Evolutionary conservation across 352 stramenopile genomes (phyloP).

Genomic region (Phytophthora megakarya): DNA sequence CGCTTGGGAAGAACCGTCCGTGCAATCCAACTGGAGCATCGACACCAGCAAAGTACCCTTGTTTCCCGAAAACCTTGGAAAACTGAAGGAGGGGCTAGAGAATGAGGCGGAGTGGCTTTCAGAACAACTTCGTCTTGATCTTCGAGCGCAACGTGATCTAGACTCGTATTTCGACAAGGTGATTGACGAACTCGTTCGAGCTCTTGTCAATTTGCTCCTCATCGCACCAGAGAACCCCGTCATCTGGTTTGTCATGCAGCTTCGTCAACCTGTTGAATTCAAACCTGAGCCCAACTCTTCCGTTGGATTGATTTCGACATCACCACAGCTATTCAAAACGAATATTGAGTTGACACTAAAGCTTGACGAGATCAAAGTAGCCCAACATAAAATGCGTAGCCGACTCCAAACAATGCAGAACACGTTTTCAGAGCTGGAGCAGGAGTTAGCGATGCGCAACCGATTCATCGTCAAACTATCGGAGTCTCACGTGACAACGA

Average conservation of each 20-base stretch:
- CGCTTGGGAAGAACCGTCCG: conserved; percentile 25
- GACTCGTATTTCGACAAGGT: conserved; percentile 53
- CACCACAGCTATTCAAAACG: conserved; percentile 54
- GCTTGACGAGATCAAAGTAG: conserved; percentile 52
- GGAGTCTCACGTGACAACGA: conserved; percentile 47
- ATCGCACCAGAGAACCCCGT: conserved; percentile 39
- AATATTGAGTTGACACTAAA: conserved; percentile 67
- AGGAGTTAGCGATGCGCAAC: conserved; percentile 51
- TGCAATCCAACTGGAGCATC: conserved; percentile 62
- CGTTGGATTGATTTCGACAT: conserved; percentile 13
- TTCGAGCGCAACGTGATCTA: conserved; percentile 43
- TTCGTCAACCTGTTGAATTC: conserved; percentile 15
- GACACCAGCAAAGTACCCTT: conserved; percentile 38
- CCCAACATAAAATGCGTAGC: conserved; percentile 46
- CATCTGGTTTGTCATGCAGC: conserved; percentile 55
- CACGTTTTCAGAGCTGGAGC: conserved; percentile 24
- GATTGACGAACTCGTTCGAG: conserved; percentile 41
- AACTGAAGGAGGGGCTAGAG: not conserved
- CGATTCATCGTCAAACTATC: conserved; percentile 64
- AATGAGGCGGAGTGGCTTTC: conserved; percentile 8
- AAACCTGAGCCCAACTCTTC: conserved; percentile 10
- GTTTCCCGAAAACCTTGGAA: conserved; percentile 7
- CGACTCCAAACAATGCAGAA: conserved; percentile 37
- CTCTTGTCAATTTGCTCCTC: conserved; percentile 53
- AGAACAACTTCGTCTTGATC: conserved; percentile 18